Evolutionary conservation across 2,329 filamentous ascomycete genomes (phyloP).

Genomic region (Aspergillus niger): DNA sequence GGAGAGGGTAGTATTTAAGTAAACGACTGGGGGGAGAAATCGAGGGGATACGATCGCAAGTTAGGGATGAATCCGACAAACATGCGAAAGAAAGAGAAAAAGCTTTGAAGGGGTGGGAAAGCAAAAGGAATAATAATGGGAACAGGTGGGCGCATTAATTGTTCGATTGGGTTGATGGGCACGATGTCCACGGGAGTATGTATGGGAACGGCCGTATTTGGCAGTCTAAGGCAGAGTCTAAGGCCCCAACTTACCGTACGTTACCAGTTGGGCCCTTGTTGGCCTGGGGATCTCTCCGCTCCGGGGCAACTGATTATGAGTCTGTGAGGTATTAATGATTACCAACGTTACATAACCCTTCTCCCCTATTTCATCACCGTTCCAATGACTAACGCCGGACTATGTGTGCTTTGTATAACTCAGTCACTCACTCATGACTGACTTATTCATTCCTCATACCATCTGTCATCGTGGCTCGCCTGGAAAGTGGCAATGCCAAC

Average conservation of each 20-base stretch:
- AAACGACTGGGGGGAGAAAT: not conserved
- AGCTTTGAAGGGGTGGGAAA: not conserved
- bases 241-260: not conserved
- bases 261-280: not conserved
- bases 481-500: not conserved
- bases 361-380: not conserved
- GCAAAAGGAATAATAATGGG: conserved; percentile 2
- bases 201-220: not conserved
- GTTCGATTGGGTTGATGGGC: conserved; percentile 4
- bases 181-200: not conserved
- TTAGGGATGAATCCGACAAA: conserved; percentile 15
- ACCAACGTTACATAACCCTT: not conserved
- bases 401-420: too few species aligned
- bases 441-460: too few species aligned
- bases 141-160: conserved; percentile 3
- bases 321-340: not conserved
- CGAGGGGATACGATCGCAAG: conserved; percentile 12
- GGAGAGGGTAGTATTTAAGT: not conserved
- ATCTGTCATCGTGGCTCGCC: too few species aligned
- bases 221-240: not conserved
- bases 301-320: not conserved
- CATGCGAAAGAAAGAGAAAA: conserved; percentile 6
- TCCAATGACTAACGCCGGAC: not conserved
- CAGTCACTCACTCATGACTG: too few species aligned
- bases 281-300: conserved; percentile 1